Evolutionary conservation across 2,329 filamentous ascomycete genomes (phyloP).

Genomic region (Tolypocladium guangdongense): DNA sequence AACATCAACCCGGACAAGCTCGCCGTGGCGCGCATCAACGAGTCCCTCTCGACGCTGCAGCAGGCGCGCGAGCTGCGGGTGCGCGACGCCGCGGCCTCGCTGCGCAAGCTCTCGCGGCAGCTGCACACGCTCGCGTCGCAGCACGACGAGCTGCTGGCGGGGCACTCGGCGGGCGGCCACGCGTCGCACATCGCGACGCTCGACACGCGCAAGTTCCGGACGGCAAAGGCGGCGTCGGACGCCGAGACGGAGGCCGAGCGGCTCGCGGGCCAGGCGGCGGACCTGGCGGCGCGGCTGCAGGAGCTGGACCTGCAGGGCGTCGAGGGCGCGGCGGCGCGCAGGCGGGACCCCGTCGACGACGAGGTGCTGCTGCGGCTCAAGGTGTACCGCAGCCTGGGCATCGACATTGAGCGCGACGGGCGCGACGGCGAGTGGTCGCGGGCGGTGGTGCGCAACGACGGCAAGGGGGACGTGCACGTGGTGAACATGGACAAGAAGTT

Average conservation of each 20-base stretch:
- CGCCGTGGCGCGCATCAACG: slow-evolving; percentile 71
- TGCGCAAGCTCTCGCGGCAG: slow-evolving; percentile 65
- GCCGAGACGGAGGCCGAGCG: slow-evolving; percentile 91
- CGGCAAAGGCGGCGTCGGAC: slow-evolving; percentile 83
- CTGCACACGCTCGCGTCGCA: slow-evolving; percentile 65
- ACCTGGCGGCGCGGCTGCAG: slow-evolving; percentile 62
- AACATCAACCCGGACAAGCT: slow-evolving; percentile 83
- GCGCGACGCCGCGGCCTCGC: slow-evolving; percentile 53
- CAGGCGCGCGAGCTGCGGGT: slow-evolving; percentile 72
- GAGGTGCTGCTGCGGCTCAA: slow-evolving; percentile 67
- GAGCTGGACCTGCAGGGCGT: slow-evolving; percentile 81
- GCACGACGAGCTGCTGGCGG: slow-evolving; percentile 62
- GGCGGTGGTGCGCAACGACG: slow-evolving; percentile 74
- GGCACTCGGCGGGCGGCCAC: slow-evolving; percentile 70
- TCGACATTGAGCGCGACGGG: slow-evolving; percentile 74
- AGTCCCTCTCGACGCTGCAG: slow-evolving; percentile 73
- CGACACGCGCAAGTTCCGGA: slow-evolving; percentile 88
- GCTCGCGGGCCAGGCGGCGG: slow-evolving; percentile 65
- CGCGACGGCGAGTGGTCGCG: slow-evolving; percentile 68
- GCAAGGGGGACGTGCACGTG: slow-evolving; percentile 86
- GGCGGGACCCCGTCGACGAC: slow-evolving; percentile 43
- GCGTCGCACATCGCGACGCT: slow-evolving; percentile 75
- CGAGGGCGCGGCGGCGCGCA: slow-evolving; percentile 43
- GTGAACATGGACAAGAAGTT: slow-evolving; percentile 92
- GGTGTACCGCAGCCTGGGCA: slow-evolving; percentile 82